These are phyloP conservation scores for Phytopythium helicoides DNA, from an alignment of 352 stramenopile genomes.

Conservation along the genomic window DNA sequence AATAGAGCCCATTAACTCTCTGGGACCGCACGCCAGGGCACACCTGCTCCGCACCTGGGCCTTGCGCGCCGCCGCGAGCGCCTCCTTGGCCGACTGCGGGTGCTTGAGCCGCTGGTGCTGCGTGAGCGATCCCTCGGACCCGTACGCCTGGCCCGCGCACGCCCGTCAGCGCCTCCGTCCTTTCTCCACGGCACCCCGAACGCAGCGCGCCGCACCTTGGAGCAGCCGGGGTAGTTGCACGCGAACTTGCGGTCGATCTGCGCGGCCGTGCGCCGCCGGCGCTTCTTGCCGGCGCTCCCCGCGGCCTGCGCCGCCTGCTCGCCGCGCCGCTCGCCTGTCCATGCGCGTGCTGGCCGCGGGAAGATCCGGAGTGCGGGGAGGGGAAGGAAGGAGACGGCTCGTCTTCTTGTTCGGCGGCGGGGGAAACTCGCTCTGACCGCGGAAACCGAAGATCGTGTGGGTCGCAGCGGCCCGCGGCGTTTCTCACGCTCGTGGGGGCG, in stretches of 20 bases:
- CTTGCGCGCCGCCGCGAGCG: constrained; percentile 20
- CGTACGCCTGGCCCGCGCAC: constrained; percentile 51
- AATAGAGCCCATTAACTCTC: too few species aligned
- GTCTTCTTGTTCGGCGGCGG: too few species aligned
- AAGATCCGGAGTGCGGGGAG: too few species aligned
- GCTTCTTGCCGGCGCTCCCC: constrained; percentile 63
- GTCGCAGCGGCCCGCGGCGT: too few species aligned
- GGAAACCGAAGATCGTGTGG: too few species aligned
- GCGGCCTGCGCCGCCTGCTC: constrained; percentile 7
- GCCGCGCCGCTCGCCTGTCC: too few species aligned
- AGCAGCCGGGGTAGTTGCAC: constrained; percentile 54
- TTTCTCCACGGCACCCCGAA: constrained; percentile 2
- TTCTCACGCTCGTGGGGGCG: too few species aligned
- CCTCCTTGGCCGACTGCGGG: constrained; percentile 29
- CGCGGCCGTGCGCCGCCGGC: constrained; percentile 58
- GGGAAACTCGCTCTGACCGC: too few species aligned
- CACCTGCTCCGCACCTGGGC: constrained; percentile 34
- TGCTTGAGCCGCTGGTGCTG: constrained; percentile 84
- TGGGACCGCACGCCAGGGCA: too few species aligned
- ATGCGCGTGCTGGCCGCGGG: too few species aligned
- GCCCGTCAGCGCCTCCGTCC: constrained; percentile 4
- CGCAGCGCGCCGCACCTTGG: constrained; percentile 40
- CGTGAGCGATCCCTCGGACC: constrained; percentile 73
- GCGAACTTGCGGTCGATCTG: constrained; percentile 84
- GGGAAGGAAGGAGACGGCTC: too few species aligned